phyloP scores from a whole-genome alignment of 2,329 filamentous ascomycete species.

The Fusarium hainanense region DNA sequence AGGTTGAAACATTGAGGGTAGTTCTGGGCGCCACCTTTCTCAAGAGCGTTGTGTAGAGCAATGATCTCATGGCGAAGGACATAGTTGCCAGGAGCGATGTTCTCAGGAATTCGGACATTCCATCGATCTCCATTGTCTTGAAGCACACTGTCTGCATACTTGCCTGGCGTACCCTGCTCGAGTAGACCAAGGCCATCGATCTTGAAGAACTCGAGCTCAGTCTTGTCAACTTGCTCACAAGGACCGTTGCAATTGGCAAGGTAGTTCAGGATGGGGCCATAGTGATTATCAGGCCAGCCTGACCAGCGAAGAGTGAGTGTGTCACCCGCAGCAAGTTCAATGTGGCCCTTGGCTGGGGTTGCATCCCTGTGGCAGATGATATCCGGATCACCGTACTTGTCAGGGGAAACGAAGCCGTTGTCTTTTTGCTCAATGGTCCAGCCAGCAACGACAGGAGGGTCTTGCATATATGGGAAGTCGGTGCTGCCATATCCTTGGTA shows the following conservation, averaged over 20 bases:
- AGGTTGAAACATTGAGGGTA: constrained; percentile 66
- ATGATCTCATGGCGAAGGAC: constrained; percentile 67
- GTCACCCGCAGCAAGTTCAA: constrained; percentile 58
- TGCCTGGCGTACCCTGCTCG: constrained; percentile 51
- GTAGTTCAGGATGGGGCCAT: constrained; percentile 60
- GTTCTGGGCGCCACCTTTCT: constrained; percentile 58
- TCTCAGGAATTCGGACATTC: constrained; percentile 61
- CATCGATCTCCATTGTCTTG: constrained; percentile 63
- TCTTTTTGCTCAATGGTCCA: constrained; percentile 57
- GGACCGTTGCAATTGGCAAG: constrained; percentile 57
- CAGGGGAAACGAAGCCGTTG: constrained; percentile 62
- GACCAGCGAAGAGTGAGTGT: constrained; percentile 61
- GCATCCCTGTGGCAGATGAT: constrained; percentile 62
- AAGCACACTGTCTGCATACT: constrained; percentile 58
- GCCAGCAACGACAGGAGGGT: constrained; percentile 52
- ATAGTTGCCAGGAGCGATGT: constrained; percentile 63
- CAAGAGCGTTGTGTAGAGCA: constrained; percentile 60
- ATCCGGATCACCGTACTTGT: constrained; percentile 53
- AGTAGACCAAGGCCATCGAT: constrained; percentile 56
- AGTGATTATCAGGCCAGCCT: constrained; percentile 61
- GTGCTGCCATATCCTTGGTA: constrained; percentile 56
- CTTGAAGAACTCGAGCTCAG: constrained; percentile 58
- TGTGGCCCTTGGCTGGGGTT: constrained; percentile 54
- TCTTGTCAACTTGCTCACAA: constrained; percentile 56
- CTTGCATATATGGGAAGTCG: constrained; percentile 50